Evolutionary conservation across 805 yeast species (phyloP).

Genomic region (Zygosaccharomyces bailii): DNA sequence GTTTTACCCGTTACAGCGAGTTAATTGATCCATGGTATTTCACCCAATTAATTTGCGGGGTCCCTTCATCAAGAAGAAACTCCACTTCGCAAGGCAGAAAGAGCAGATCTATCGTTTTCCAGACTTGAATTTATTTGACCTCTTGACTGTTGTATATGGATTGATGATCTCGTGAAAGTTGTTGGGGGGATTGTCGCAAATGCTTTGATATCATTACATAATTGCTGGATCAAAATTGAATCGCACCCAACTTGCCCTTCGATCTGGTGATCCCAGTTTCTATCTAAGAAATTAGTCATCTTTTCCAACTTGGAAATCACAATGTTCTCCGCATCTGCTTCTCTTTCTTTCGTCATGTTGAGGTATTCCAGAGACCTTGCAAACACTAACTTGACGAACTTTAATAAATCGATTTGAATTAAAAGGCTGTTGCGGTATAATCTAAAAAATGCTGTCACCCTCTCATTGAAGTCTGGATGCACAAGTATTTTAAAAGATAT

Average conservation of each 20-base stretch:
- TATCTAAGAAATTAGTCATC: conserved; percentile 18
- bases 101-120: conserved; percentile 13
- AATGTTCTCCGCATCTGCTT: conserved; percentile 2
- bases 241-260: conserved; percentile 33
- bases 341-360: conserved; percentile 6
- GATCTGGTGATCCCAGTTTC: conserved; percentile 25
- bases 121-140: conserved; percentile 1
- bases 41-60: neutral
- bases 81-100: conserved; percentile 5
- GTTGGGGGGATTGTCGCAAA: conserved; percentile 4
- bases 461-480: conserved; percentile 19
- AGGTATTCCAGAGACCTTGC: conserved; percentile 20
- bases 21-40: neutral
- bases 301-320: conserved; percentile 14
- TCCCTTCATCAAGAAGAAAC: neutral
- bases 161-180: neutral
- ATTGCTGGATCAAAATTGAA: conserved; percentile 34
- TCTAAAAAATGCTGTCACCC: conserved; percentile 26
- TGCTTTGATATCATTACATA: conserved; percentile 31
- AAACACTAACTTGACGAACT: conserved; percentile 31
- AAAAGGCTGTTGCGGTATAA: conserved; percentile 31
- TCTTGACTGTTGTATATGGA: neutral
- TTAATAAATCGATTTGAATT: conserved; percentile 36
- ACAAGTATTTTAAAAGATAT: conserved; percentile 20
- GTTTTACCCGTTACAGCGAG: neutral